Base-by-base conservation (phyloP, 768 basidiomycete species). In the Termitomyces sp. region DNA sequence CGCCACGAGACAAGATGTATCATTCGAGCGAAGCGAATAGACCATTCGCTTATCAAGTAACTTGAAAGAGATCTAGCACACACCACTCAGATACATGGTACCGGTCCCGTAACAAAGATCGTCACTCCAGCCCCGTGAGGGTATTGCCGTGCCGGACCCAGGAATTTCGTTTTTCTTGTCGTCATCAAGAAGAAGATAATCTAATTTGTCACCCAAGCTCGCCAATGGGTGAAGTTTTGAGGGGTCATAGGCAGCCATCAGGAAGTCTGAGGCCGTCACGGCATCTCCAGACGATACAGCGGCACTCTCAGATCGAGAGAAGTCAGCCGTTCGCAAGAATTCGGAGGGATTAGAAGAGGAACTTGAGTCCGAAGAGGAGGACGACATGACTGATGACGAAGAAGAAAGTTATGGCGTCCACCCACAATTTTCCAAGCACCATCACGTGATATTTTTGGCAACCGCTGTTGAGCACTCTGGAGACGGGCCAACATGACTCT, bases 71-170 rank as follows among this genome's bases (percentile, higher is more conserved):
- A 78, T 79, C 71, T 56, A 58, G 51, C 60, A 86, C 92, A 69
- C 69, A 98, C 96, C 96, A 72, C 90, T 82, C 56, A 99, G 86
- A 85, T 99, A 99, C 78, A 94, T 97, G 63, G 95, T 95, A 61
- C 97, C 97, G 66, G 95, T 98, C 68, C 97, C 97, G 75, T 98
- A 98, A 83, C 94, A 98, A 58, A 99, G 76, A 77, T 99, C 97
- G 78, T 99, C 97, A 76, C 93, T 91, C 95, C 94, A 98, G 61
- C 97, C 94, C 77, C 97, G 80, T 70, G 88, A 91, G 64, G 95
- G 94, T 62, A 99, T 83, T 57, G 95, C 94, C 58, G 91, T 94
- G 64, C 80, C 82, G 64, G 91, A 85, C 50, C 97, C 97, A 68
- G 93, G 93, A 59, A 97, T 77, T 54, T 92, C 85, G 71, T 74